Conservation (phyloP, 2,329 filamentous ascomycete species). For the Scedosporium dehoogii region DNA sequence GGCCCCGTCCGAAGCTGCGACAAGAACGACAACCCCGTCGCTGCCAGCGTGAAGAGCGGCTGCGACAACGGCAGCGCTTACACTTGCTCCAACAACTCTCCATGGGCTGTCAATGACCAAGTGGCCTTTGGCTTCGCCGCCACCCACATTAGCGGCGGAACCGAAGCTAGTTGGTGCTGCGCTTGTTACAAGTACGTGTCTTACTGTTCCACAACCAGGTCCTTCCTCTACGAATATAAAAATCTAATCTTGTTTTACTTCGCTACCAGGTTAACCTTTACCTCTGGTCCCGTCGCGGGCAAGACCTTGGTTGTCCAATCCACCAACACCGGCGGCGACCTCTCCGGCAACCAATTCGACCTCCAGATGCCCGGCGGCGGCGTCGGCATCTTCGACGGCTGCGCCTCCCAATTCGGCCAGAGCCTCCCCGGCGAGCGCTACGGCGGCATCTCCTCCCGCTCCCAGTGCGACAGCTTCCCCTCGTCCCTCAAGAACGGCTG, state of each 20-base stretch:
- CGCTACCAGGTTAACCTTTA: constrained; percentile 42
- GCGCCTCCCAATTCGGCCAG: constrained; percentile 35
- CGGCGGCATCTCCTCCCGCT: constrained; percentile 43
- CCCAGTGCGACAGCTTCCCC: constrained; percentile 43
- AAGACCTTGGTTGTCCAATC: constrained; percentile 57
- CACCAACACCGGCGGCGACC: constrained; percentile 51
- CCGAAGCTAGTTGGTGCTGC: constrained; percentile 54
- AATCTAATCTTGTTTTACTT: neutral
- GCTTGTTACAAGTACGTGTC: constrained; percentile 42
- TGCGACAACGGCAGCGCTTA: constrained; percentile 49
- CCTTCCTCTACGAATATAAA: too few species aligned
- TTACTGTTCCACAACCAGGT: too few species aligned
- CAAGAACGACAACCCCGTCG: constrained; percentile 42
- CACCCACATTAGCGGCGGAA: constrained; percentile 41
- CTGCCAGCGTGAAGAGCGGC: constrained; percentile 37
- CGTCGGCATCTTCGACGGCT: constrained; percentile 43
- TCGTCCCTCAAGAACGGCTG: constrained; percentile 44
- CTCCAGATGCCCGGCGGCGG: constrained; percentile 46
- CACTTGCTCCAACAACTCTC: constrained; percentile 51
- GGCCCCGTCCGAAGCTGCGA: constrained; percentile 45
- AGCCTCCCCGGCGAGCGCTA: constrained; percentile 37
- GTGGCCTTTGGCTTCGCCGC: constrained; percentile 58
- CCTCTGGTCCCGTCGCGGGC: constrained; percentile 37
- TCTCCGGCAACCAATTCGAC: constrained; percentile 49
- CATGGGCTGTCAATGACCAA: constrained; percentile 48